Conservation (phyloP, 2,329 filamentous ascomycete species). For the Penicillium sp. region DNA sequence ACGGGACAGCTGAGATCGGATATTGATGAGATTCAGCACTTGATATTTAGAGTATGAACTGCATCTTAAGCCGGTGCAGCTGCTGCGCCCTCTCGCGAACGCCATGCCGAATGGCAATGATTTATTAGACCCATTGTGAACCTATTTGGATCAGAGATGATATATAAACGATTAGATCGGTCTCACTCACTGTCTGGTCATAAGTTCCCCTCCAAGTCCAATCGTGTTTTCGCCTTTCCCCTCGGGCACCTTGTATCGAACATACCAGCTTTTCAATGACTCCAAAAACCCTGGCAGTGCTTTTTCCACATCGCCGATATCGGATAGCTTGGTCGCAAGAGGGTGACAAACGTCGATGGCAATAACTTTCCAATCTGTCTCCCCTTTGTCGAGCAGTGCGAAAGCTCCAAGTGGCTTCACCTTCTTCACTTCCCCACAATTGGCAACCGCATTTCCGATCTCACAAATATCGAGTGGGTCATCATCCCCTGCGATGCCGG, state of each 20-base stretch:
- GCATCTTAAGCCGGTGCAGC: no score
- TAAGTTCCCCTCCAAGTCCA: neutral
- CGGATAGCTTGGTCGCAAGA: constrained; percentile 80
- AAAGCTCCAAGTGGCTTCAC: constrained; percentile 94
- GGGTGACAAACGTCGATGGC: constrained; percentile 86
- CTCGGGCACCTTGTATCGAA: constrained; percentile 87
- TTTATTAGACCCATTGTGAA: no score
- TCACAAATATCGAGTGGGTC: constrained; percentile 93
- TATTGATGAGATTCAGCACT: no score
- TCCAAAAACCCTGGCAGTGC: constrained; percentile 75
- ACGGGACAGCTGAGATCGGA: no score
- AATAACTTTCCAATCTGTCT: constrained; percentile 97
- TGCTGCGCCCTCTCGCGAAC: no score
- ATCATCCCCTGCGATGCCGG: constrained; percentile 92
- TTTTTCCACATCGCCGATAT: constrained; percentile 88
- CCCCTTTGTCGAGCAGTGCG: constrained; percentile 88
- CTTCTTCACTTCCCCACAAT: constrained; percentile 84
- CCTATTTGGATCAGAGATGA: no score
- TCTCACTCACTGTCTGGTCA: neutral
- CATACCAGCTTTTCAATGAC: constrained; percentile 95
- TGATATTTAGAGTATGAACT: no score
- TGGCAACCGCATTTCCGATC: constrained; percentile 85
- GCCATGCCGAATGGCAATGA: no score
- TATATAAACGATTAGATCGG: no score
- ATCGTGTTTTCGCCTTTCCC: neutral